Base-by-base conservation (phyloP, 1,139 yeast genomes). In the Candida frijolesensis region DNA sequence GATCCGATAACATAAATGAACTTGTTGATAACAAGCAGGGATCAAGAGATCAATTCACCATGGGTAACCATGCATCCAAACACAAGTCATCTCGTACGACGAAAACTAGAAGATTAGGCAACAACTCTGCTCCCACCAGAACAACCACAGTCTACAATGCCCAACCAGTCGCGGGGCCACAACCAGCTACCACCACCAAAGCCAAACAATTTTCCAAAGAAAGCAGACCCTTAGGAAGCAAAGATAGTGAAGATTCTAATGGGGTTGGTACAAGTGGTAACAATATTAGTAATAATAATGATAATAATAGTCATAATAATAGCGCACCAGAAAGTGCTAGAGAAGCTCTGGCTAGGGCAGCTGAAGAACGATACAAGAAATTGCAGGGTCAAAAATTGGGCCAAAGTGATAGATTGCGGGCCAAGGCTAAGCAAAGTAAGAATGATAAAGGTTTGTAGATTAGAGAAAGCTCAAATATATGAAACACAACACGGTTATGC, bases 311-410 rank as follows among this genome's bases (percentile, higher is more conserved):
- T 7, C 19, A 38, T 8, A 27, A 5, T 14, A 37, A 38, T 44
- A 27, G 19, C 32, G 15, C 32, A 16, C 34, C 38, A 25, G 27
- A 40, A 15, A 38, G 29, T 34, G 57, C 55, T 15, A 47, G 38
- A 35, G 54, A 50, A 44, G 56, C 56, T 7, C 48, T 46, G 47
- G 56, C 55, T 14, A 42, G 47, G 32, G 56, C 56, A 25, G 56
- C 55, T 29, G 55, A 54, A 44, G 56, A 52, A 29, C 37, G 56
- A 41, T 54, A 37, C 19, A 43, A 47, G 41, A 48, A 47, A 48
- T 25, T 45, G 27, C 51, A 52, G 35, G 50, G 39, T 9, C 52
- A 52, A 40, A 44, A 46, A 39, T 3, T 18, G 27, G 56, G 56
- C 15, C 54, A 50, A 30, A 29, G 27, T 25, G 51, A 48, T 18